Conservation (phyloP, 352 stramenopile species). For the Phytophthora nicotianae region DNA sequence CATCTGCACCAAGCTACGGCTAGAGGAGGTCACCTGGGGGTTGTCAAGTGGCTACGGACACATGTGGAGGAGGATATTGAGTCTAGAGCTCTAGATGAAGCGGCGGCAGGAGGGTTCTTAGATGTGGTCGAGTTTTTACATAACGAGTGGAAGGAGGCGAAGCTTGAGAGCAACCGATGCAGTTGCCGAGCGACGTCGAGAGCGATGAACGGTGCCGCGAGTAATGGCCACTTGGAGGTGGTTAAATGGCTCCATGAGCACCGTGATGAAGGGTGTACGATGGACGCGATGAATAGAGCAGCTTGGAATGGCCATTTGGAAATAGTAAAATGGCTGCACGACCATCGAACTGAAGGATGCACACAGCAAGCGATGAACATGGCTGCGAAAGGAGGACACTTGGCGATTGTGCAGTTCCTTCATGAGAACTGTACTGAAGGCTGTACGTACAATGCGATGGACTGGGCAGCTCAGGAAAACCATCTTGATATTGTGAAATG, state of each 20-base stretch:
- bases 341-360: constrained; percentile 33
- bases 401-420: constrained; percentile 39
- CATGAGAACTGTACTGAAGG: constrained; percentile 34
- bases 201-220: constrained; percentile 35
- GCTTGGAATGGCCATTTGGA: constrained; percentile 36
- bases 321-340: constrained; percentile 32
- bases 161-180: constrained; percentile 20
- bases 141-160: constrained; percentile 13
- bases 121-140: constrained; percentile 39
- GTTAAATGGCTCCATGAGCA: constrained; percentile 40
- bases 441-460: constrained; percentile 44
- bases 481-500: constrained; percentile 37
- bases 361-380: constrained; percentile 42
- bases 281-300: constrained; percentile 39
- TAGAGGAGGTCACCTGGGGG: constrained; percentile 29
- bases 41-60: constrained; percentile 34
- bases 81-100: constrained; percentile 26
- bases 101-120: constrained; percentile 25
- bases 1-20: constrained; percentile 32
- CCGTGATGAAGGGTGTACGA: constrained; percentile 29
- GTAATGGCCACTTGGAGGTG: constrained; percentile 33
- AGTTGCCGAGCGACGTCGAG: constrained; percentile 20
- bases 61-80: constrained; percentile 24
- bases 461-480: constrained; percentile 31
- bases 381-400: constrained; percentile 31